Evolutionary conservation across 2,329 filamentous ascomycete genomes (phyloP), one percentile per base, ranked within the genome.

Genomic region (Trichoderma oligosporum): DNA sequence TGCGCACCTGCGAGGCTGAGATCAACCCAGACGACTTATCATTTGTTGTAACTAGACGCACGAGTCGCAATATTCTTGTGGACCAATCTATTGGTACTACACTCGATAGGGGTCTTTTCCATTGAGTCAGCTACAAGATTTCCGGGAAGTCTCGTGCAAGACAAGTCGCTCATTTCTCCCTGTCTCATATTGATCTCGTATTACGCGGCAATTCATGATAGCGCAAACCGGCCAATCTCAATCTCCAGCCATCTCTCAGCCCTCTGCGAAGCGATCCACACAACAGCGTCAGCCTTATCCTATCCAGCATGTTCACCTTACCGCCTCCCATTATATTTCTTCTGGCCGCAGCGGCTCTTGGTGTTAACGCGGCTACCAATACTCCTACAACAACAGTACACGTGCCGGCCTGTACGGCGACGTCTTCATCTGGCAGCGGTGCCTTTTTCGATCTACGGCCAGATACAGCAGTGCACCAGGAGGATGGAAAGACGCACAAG

Each of bases 361-460:
- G 65, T 58, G 71, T 70, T 42, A 63, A 71, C 48, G 68, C 73
- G 24, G 66, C 73, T 36, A 70, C 73, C 20, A 65, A 73, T 49
- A 64, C 70, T 4, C 66, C 75, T 27, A 72, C 76, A 4, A 69
- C 74, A 1, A 79, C 78, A 1, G 68, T 75, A 1, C 73, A 73
- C 25, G 71, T 70, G 7, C 77, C 77, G 24, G 74, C 77, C 29
- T 85, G 82, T 65, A 84, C 82, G 7, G 82, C 82, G 0, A 78
- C 79, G 7, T 79, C 81, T 9, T 78, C 78, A 3, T 77, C 75
- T 36, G 80, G 79, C 61, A 78, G 73, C 58, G 82, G 82, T 53
- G 78, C 80, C 29, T 85, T 83, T 71, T 84, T 81, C 67, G 82
- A 85, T 61, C 71, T 85, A 49, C 76, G 81, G 24, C 78, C 79